These are phyloP conservation scores for Colletotrichum graminicola DNA, from an alignment of 2,329 filamentous ascomycete species.

Conservation along the genomic window DNA sequence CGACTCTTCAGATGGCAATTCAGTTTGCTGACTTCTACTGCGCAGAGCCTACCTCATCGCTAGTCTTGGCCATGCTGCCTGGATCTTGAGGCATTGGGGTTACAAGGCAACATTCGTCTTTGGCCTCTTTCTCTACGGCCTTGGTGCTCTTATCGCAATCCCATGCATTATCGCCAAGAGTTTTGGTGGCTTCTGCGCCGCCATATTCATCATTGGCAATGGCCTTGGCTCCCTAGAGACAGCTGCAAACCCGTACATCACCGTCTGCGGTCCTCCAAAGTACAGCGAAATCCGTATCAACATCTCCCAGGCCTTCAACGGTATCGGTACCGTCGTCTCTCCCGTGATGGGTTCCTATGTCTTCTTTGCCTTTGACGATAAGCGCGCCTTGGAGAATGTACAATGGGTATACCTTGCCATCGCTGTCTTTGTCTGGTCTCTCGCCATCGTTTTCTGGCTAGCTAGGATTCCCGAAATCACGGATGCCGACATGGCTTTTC, in stretches of 20 bases:
- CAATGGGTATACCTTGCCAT: conserved; percentile 84
- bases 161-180: conserved; percentile 56
- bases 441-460: conserved; percentile 76
- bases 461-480: conserved; percentile 79
- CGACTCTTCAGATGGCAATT: background rate
- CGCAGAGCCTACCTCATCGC: conserved; percentile 53
- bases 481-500: conserved; percentile 72
- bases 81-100: conserved; percentile 57
- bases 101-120: conserved; percentile 60
- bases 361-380: conserved; percentile 67
- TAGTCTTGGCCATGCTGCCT: conserved; percentile 56
- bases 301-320: conserved; percentile 66
- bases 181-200: conserved; percentile 80
- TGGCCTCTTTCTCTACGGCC: conserved; percentile 74
- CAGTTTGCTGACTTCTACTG: background rate
- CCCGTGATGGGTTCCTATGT: conserved; percentile 80
- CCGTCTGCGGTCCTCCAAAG: conserved; percentile 64
- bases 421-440: conserved; percentile 75
- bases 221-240: conserved; percentile 82
- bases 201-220: conserved; percentile 80
- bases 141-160: conserved; percentile 69
- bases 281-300: conserved; percentile 67
- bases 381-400: conserved; percentile 70
- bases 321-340: conserved; percentile 69
- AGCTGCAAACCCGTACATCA: conserved; percentile 77